Evolutionary conservation across 768 basidiomycete species (phyloP).

Genomic region (Termitomyces sp.): DNA sequence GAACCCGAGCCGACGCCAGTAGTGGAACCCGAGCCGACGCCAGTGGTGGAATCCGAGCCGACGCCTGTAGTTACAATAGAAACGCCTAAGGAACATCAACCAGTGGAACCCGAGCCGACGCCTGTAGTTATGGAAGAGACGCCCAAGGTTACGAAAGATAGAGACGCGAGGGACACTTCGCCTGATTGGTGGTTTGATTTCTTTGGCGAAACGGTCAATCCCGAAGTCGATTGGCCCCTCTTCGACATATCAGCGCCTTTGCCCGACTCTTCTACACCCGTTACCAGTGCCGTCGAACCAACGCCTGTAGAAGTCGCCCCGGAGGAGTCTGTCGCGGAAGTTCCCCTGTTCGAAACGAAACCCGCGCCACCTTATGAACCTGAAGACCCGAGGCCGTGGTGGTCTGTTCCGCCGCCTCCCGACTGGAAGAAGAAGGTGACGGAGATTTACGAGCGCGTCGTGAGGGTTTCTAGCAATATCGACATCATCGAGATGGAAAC

Average conservation of each 20-base stretch:
- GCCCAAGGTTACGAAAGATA: not conserved
- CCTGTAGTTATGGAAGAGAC: not conserved
- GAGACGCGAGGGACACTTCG: not conserved
- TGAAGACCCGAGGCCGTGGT: not conserved
- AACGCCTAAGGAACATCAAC: not conserved
- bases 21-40: too few species aligned
- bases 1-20: too few species aligned
- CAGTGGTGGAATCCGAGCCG: too few species aligned
- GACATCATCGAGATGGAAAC: not conserved
- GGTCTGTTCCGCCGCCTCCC: not conserved
- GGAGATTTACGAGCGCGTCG: not conserved
- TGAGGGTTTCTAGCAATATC: not conserved
- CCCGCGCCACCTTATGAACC: not conserved
- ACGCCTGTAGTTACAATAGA: not conserved
- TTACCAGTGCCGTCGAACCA: too few species aligned
- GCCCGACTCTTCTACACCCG: not conserved
- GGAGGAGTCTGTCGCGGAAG: not conserved
- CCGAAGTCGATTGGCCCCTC: not conserved
- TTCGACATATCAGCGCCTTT: not conserved
- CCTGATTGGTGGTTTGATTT: not conserved
- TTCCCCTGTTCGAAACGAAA: not conserved
- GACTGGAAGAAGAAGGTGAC: conserved; percentile 2
- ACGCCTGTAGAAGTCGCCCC: not conserved
- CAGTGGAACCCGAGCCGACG: too few species aligned
- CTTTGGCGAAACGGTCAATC: not conserved